Evolutionary conservation across 2,329 filamentous ascomycete species (phyloP).

Genomic region (Diaporthe australafricana): DNA sequence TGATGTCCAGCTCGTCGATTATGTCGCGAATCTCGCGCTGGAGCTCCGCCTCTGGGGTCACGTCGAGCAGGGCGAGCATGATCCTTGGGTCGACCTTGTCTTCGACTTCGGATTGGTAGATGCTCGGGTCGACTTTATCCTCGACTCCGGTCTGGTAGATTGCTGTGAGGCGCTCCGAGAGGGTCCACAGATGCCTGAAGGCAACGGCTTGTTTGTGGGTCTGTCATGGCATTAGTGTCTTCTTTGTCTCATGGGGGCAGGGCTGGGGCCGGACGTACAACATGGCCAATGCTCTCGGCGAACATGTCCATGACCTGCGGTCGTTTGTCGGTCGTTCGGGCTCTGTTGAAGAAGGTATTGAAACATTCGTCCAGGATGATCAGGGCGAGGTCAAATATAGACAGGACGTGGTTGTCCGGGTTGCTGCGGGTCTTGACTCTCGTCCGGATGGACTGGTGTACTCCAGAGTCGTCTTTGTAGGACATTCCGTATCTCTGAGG

Average conservation of each 20-base stretch:
- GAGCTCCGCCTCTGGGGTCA: constrained; percentile 55
- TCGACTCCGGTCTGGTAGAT: constrained; percentile 42
- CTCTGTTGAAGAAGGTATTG: constrained; percentile 54
- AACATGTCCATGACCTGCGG: constrained; percentile 55
- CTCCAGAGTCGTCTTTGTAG: constrained; percentile 52
- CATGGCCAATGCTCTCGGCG: constrained; percentile 51
- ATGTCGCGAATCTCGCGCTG: constrained; percentile 59
- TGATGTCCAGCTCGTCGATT: constrained; percentile 60
- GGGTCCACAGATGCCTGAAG: constrained; percentile 51
- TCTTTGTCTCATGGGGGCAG: not conserved
- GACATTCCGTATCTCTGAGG: constrained; percentile 55
- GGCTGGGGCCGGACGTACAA: not conserved
- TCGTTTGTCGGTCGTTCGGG: constrained; percentile 45
- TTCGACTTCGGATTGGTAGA: constrained; percentile 4
- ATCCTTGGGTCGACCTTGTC: constrained; percentile 15
- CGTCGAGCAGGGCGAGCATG: constrained; percentile 49
- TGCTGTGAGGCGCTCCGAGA: constrained; percentile 44
- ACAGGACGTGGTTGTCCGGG: constrained; percentile 46
- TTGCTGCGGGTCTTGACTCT: constrained; percentile 42
- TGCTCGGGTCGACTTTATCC: constrained; percentile 18
- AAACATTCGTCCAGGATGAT: constrained; percentile 57
- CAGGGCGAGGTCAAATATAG: constrained; percentile 54
- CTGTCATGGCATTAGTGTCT: constrained; percentile 33
- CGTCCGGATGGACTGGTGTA: constrained; percentile 54
- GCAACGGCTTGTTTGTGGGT: constrained; percentile 52